phyloP scores from a whole-genome alignment of 2,329 filamentous ascomycete genomes.

The Trichoderma simmonsii region DNA sequence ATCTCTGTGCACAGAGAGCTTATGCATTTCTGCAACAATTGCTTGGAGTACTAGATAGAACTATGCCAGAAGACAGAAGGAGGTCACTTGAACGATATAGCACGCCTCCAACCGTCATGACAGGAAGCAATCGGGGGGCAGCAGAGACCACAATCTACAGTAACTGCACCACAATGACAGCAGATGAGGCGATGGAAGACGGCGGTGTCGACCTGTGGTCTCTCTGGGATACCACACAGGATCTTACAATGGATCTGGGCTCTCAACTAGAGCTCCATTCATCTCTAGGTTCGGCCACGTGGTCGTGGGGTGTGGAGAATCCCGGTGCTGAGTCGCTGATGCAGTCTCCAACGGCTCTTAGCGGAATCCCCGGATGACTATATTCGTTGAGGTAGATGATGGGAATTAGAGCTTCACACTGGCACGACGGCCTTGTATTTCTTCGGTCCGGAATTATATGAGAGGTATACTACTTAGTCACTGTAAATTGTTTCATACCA shows the following conservation, averaged over 20 bases:
- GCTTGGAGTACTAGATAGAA: background rate
- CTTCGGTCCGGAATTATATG: background rate
- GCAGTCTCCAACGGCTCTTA: background rate
- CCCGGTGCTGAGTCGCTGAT: background rate
- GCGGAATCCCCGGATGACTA: background rate
- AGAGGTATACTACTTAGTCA: background rate
- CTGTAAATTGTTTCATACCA: background rate
- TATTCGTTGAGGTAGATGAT: background rate
- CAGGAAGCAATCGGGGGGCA: background rate
- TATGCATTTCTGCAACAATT: constrained; percentile 11
- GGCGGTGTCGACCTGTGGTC: constrained; percentile 1
- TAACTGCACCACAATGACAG: background rate
- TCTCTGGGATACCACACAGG: constrained; percentile 12
- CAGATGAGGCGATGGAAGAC: background rate
- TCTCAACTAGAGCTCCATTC: constrained; percentile 10
- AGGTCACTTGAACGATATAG: background rate
- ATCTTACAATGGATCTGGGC: constrained; percentile 10
- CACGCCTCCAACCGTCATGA: background rate
- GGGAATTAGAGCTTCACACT: background rate
- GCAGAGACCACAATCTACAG: background rate
- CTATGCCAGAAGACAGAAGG: constrained; percentile 1
- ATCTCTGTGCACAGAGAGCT: constrained; percentile 3
- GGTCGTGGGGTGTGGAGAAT: constrained; percentile 10
- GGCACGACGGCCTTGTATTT: background rate
- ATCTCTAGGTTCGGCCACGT: constrained; percentile 1